Base-by-base conservation (phyloP, 2,329 filamentous ascomycete species). In the Trichophyton mentagrophytes region DNA sequence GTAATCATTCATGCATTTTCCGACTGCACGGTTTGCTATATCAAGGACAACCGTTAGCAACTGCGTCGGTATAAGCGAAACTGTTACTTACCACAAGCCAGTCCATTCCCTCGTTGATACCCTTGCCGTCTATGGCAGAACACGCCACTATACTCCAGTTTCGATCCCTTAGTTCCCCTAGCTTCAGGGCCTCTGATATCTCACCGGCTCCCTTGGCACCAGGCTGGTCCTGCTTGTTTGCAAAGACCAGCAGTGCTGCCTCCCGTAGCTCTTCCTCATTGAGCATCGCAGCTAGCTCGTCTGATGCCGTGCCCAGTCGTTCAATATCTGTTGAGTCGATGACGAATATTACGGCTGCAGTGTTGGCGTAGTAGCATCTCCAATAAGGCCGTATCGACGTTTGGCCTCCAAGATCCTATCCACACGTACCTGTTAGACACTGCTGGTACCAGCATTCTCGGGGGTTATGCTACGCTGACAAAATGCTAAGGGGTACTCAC, bases 101-200 rank as follows among this genome's bases (percentile, higher is more conserved):
- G 76, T 99, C 93, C 93, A 99, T 99, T 63, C 93, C 93, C 76
- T 99, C 93, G 65, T 87, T 89, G 51, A 99, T 89, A 73, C 93
- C 93, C 69, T 88, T 88, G 49, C 93, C 93, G 72, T 96, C 93
- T 61, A 99, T 92, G 13, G 93, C 93, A 66, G 89, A 95, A 75
- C 93, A 99, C 22, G 91, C 92, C 73, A 99, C 90, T 72, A 99
- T 99, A 75, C 90, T 97, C 93, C 93, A 99, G 80, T 97, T 99
- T 69, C 93, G 83, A 74, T 99, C 93, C 69, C 92, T 87, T 72
- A 99, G 78, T 75, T 96, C 90, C 60, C 90, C 91, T 66, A 99
- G 77, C 69, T 87, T 87, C 74, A 99, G 76, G 57, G 91, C 92
- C 77, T 97, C 92, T 61, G 89, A 95, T 65, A 99, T 99, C 73